Evolutionary conservation across 768 basidiomycete genomes (phyloP), one percentile per base, ranked within the genome.

Genomic region (Lactarius deliciosus): DNA sequence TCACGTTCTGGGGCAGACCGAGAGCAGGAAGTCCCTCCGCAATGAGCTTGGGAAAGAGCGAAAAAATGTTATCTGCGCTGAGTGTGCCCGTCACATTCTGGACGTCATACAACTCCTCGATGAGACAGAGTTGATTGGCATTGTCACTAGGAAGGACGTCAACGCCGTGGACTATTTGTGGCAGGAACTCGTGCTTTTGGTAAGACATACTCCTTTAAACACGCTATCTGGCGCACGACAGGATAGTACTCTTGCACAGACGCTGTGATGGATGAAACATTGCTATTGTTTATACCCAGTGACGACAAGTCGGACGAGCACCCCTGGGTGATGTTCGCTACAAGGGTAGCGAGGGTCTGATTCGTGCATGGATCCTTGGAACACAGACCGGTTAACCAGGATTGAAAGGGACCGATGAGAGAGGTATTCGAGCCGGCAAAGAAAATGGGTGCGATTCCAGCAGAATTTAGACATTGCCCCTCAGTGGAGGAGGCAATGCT

Each of bases 181-280:
- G 25, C 15, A 28, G 25, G 11, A 22, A 53, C 50, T 25, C 25
- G 50, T 25, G 50, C 50, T 13, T 13, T 10, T 6, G 16, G 6
- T n/a, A 57, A 32, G 15, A 81, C 86, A 68, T 72, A 91, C 90
- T 90, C 82, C 65, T 86, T 81, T 71, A 91, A 76, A 74, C 91
- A 93, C 11, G 77, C 73, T 9, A 87, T 72, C 68, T 87, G 74
- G 61, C 89, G 80, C 4, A 79, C 78, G 2, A 81, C 78, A 2
- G 89, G 87, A 74, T 89, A 92, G 38, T 74, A 80, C 54, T 72
- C 70, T 72, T 90, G 79, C 22, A 89, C 81, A 22, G 78, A 50
- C 4, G 77, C 45, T 2, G 78, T 78, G 25, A 80, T 58, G 3
- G 74, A 32, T 25, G 72, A 59, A 8, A 72, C n/a, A 38, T 70